Base-by-base conservation (phyloP, 441 rosid genomes). In the Lepidium campestre region DNA sequence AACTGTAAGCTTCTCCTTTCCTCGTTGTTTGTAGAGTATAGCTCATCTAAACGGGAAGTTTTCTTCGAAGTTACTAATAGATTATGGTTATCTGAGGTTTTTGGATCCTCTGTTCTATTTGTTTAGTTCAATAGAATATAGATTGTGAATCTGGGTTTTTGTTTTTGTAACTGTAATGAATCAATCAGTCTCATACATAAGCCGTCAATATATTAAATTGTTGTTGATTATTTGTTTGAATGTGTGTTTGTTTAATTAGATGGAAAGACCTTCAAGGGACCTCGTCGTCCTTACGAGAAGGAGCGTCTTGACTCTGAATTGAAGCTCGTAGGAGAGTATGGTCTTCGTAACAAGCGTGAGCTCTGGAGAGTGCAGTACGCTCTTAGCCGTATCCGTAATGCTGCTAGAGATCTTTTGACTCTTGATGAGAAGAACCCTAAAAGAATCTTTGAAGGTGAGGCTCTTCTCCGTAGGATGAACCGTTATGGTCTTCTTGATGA, bases 231-330 rank as follows among this genome's bases (percentile, higher is more conserved):
- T 40, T 56, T 39, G 47, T 10, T 13, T 27, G 31, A n/a, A 23
- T 20, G 14, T 44, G 6, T 58, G n/a, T 11, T 32, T 77, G 34
- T 19, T 29, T 34, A 46, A 13, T 29, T 59, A 91, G 98, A 89
- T 83, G 98, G 98, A 57, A 91, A 91, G 73, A 89, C 98, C 3
- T 91, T 91, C 78, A 91, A 91, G 87, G 87, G 89, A 72, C 98
- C 96, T 0, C 79, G 98, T 6, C 98, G 96, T 65, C 98, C 98
- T 0, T 89, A 86, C 20, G 98, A 91, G 79, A 91, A 91, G 83
- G 98, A 91, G 71, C 95, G 96, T 57, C 75, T 87, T 47, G 98
- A 89, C 40, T 86, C 91, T 2, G 93, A 90, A 76, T 57, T 90
- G 76, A 90, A 81, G 82, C 83, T 90, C 1, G 94, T 90, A 0